Base-by-base conservation (phyloP, 140 eudicot species). In the Senecio squalidus region DNA sequence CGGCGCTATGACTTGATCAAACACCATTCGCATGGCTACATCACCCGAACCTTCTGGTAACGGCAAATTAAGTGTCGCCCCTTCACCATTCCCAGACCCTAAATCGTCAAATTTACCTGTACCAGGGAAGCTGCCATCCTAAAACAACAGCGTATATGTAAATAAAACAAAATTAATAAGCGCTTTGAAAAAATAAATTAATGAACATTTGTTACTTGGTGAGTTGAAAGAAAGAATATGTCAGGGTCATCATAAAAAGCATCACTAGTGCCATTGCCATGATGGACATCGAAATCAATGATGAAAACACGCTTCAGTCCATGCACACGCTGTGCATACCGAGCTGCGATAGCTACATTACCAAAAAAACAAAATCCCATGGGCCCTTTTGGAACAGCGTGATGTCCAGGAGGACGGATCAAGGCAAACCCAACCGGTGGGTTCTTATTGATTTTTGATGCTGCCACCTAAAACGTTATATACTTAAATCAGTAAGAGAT, bases 71-170 rank as follows among this genome's bases (percentile, higher is more conserved):
- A 89, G 78, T 2, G 97, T 79, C 9, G 95, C 66, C 46, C 97
- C 97, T 84, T 89, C 97, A 49, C 97, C 97, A 16, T 57, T 64
- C 27, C 86, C 82, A 16, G 18, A 38, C 0, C 97, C 97, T 44
- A 82, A 74, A 36, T 77, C 62, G 67, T 78, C 74, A 14, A 89
- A 77, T 76, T 82, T 89, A 6, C 97, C 97, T 0, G 97, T 89
- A 18, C 97, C 95, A 44, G 97, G 97, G 49, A 82, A 89, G 74
- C 97, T 89, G 64, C 97, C 97, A 25, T 82, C 97, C 97, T 89
- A 66, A 58, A 39, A 74, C 64, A 49, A 30, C 9, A n/a, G n/a
- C n/a, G 4, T 52, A 45, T 26, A 15, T 21, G 15, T 24, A 34
- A 6, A 17, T 26, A n/a, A 22, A 41, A 1, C 27, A 59, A 1